Evolutionary conservation across 164 flowering plant species (phyloP).

Genomic region (Stephania japonica): DNA sequence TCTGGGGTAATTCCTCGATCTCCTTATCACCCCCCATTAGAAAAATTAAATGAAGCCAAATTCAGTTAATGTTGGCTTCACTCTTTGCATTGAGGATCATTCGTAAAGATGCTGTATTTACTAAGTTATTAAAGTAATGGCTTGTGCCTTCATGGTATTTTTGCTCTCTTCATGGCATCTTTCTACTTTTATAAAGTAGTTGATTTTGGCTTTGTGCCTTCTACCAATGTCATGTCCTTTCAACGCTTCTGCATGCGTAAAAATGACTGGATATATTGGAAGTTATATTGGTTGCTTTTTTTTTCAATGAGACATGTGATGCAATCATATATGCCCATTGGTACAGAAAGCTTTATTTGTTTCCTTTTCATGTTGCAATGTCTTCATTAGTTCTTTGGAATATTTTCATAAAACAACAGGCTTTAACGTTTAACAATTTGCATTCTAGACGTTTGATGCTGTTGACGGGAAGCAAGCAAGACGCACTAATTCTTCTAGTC

Average conservation of each 20-base stretch:
- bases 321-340: not conserved
- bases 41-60: not conserved
- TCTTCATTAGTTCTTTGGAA: not conserved
- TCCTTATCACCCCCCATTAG: no score
- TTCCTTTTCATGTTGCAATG: not conserved
- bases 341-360: not conserved
- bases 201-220: not conserved
- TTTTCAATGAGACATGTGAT: not conserved
- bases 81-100: not conserved
- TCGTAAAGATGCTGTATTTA: not conserved
- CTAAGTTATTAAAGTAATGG: not conserved
- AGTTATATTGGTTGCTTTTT: not conserved
- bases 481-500: constrained; percentile 96
- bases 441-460: constrained; percentile 92
- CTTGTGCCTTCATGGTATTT: not conserved
- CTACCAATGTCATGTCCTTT: not conserved
- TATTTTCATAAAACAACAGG: not conserved
- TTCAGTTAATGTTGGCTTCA: not conserved
- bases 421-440: not conserved
- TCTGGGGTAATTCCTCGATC: no score
- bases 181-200: not conserved
- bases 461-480: constrained; percentile 99
- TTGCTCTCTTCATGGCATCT: not conserved
- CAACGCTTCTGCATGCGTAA: not conserved
- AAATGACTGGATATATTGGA: not conserved